Evolutionary conservation across 139 green algal genomes (phyloP).

Genomic region (Chlorella sp.): DNA sequence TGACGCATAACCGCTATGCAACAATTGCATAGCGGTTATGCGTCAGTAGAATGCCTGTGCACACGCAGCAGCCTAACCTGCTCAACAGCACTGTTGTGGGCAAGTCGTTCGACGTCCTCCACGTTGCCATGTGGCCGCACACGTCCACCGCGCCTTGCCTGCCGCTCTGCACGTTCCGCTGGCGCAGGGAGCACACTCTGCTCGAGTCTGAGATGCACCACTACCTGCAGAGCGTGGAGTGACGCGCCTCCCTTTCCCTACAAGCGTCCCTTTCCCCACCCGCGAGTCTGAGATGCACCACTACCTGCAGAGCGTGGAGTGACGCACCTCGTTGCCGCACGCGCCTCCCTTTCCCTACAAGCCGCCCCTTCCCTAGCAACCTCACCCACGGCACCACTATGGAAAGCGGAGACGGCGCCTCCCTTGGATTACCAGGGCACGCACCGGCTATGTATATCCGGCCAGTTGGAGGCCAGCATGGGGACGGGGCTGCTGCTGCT

Average conservation of each 20-base stretch:
- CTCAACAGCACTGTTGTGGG: not conserved
- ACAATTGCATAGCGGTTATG: too few relatives aligned
- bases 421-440: too few relatives aligned
- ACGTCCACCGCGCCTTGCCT: not conserved
- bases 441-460: too few relatives aligned
- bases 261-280: not conserved
- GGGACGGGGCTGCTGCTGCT: too few relatives aligned
- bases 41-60: too few relatives aligned
- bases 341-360: not conserved
- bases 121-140: not conserved
- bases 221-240: not conserved
- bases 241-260: too few relatives aligned
- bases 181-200: not conserved
- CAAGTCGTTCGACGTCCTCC: not conserved
- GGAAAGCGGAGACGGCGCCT: too few relatives aligned
- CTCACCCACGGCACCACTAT: too few relatives aligned
- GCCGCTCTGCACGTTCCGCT: not conserved
- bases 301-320: not conserved
- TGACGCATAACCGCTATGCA: slow-evolving; percentile 43
- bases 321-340: too few relatives aligned
- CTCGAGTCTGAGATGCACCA: not conserved
- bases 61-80: not conserved
- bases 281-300: not conserved
- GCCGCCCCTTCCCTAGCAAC: too few relatives aligned
- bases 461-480: too few relatives aligned